Conservation (phyloP, 2,329 filamentous ascomycete species). For the Emergomyces pasteurianus region DNA sequence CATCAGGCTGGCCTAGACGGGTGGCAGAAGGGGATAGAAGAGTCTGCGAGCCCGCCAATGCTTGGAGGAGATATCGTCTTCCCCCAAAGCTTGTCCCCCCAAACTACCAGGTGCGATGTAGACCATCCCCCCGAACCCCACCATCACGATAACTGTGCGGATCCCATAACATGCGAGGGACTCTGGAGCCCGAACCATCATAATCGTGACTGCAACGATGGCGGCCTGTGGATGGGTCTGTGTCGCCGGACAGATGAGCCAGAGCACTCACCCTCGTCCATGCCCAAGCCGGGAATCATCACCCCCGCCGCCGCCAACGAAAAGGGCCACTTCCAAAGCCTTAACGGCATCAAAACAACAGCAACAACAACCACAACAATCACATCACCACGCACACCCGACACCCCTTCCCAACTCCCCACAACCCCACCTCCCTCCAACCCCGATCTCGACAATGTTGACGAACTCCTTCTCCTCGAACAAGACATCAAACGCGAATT, state of each 20-base stretch:
- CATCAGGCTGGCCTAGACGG: not conserved
- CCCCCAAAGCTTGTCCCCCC: slow-evolving; percentile 69
- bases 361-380: not conserved
- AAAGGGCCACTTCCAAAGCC: not conserved
- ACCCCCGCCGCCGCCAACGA: slow-evolving; percentile 14
- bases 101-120: slow-evolving; percentile 71
- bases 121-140: slow-evolving; percentile 49
- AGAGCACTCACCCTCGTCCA: not conserved
- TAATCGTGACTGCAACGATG: slow-evolving; percentile 26
- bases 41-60: slow-evolving; percentile 66
- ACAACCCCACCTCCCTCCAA: slow-evolving; percentile 5
- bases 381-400: not conserved
- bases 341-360: not conserved
- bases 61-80: slow-evolving; percentile 71
- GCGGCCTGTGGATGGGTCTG: slow-evolving; percentile 39
- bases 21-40: slow-evolving; percentile 29
- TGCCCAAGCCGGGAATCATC: slow-evolving; percentile 15
- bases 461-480: slow-evolving; percentile 4
- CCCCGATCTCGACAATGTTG: slow-evolving; percentile 2
- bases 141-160: slow-evolving; percentile 36
- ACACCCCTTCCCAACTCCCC: slow-evolving; percentile 4
- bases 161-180: slow-evolving; percentile 42
- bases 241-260: slow-evolving; percentile 19
- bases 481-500: slow-evolving; percentile 52
- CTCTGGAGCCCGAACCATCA: slow-evolving; percentile 68